Evolutionary conservation across 2,329 filamentous ascomycete genomes (phyloP).

Genomic region (Colletotrichum neosansevieriae): DNA sequence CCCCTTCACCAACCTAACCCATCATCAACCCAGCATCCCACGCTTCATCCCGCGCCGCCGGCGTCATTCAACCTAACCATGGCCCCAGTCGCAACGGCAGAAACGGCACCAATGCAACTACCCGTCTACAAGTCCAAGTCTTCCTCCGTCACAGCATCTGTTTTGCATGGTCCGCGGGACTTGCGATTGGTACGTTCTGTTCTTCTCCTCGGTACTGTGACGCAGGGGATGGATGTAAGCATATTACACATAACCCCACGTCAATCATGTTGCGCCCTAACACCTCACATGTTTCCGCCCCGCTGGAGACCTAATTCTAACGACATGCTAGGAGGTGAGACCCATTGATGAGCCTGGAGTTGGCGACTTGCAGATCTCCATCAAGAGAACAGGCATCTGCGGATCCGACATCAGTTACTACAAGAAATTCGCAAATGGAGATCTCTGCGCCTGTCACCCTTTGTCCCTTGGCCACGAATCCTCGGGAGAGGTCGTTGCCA

Average conservation of each 20-base stretch:
- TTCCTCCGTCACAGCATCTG: conserved; percentile 63
- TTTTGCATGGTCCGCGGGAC: conserved; percentile 69
- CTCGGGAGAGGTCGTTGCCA: conserved; percentile 67
- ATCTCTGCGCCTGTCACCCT: conserved; percentile 74
- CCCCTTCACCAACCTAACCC: conserved; percentile 32
- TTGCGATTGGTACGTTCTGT: conserved; percentile 65
- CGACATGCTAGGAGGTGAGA: conserved; percentile 59
- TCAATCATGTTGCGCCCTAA: conserved; percentile 28
- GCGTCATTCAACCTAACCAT: conserved; percentile 51
- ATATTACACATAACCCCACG: conserved; percentile 49
- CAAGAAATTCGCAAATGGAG: conserved; percentile 78
- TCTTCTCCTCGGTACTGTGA: conserved; percentile 22
- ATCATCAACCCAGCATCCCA: conserved; percentile 44
- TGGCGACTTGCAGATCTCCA: conserved; percentile 73
- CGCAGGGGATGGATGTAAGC: conserved; percentile 33
- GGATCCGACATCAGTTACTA: conserved; percentile 79
- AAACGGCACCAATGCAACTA: conserved; percentile 58
- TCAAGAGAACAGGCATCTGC: conserved; percentile 76
- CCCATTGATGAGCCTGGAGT: conserved; percentile 59
- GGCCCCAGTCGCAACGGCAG: conserved; percentile 63
- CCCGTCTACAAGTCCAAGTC: conserved; percentile 55
- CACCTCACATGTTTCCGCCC: conserved; percentile 19
- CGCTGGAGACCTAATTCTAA: conserved; percentile 40
- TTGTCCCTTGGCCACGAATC: conserved; percentile 75
- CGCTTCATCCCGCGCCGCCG: conserved; percentile 51